These are phyloP conservation scores for Penicillium diatomitis DNA, from an alignment of 495 filamentous ascomycete genomes.

Conservation along the genomic window DNA sequence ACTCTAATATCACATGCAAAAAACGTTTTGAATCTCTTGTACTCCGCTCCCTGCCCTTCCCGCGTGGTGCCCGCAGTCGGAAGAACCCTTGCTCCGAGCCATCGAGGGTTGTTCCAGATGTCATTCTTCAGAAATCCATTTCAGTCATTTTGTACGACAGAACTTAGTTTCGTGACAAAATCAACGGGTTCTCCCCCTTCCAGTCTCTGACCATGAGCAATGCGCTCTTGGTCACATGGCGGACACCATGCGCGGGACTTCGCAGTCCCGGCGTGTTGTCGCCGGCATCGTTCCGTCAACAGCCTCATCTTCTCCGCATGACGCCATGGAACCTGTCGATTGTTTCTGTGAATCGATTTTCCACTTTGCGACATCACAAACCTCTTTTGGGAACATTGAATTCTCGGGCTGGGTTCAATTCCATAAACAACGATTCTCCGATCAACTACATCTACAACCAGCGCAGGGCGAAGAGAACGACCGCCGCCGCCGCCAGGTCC, in stretches of 20 bases:
- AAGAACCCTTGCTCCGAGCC: constrained; percentile 7
- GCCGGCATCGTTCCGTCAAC: constrained; percentile 7
- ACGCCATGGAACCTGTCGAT: constrained; percentile 12
- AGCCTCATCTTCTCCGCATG: constrained; percentile 13
- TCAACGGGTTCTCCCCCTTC: constrained; percentile 1
- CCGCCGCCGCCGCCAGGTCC: constrained; percentile 7
- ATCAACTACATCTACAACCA: not conserved
- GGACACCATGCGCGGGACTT: constrained; percentile 34
- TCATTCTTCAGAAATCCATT: too few species aligned
- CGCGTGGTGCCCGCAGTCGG: constrained; percentile 2
- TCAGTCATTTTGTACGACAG: too few species aligned
- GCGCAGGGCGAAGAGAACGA: constrained; percentile 17
- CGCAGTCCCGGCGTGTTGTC: constrained; percentile 21
- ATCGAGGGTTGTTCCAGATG: not conserved
- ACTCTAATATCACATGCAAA: not conserved
- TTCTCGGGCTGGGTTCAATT: too few species aligned
- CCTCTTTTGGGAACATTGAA: not conserved
- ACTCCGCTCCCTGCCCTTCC: not conserved
- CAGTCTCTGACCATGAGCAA: constrained; percentile 38
- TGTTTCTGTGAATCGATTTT: constrained; percentile 11
- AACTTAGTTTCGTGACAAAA: too few species aligned
- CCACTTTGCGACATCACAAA: constrained; percentile 3
- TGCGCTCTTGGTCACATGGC: constrained; percentile 38
- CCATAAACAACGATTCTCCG: too few species aligned
- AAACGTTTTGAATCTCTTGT: not conserved